phyloP scores from a whole-genome alignment of 1,139 yeast species.

The Yamadazyma taylorii region DNA sequence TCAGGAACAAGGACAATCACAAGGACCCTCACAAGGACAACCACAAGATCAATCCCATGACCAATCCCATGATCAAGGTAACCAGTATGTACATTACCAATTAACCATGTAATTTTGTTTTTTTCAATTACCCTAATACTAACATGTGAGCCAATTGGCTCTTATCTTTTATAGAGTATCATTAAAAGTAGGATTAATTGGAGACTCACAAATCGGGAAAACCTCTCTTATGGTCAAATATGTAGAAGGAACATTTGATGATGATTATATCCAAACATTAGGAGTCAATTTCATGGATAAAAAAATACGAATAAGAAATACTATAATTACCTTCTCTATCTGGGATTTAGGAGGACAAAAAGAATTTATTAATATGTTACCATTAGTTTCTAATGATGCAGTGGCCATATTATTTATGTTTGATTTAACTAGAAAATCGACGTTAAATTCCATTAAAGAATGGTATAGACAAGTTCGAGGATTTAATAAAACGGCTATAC shows the following conservation, averaged over 20 bases:
- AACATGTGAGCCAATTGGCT: too few relatives aligned
- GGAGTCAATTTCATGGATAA: constrained; percentile 97
- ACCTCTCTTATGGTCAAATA: constrained; percentile 96
- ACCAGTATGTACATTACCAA: constrained; percentile 33
- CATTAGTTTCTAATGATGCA: constrained; percentile 90
- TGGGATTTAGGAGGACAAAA: constrained; percentile 98
- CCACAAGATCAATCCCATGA: constrained; percentile 10
- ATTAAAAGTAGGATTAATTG: constrained; percentile 88
- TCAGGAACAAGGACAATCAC: too few relatives aligned
- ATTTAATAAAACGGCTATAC: constrained; percentile 87
- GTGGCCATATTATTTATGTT: constrained; percentile 92
- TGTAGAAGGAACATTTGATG: constrained; percentile 92
- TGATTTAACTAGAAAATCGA: constrained; percentile 85
- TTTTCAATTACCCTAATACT: constrained; percentile 4
- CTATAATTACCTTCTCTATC: constrained; percentile 86
- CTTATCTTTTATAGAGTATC: constrained; percentile 65
- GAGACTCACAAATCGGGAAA: constrained; percentile 98
- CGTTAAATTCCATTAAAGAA: constrained; percentile 83
- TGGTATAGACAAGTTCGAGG: constrained; percentile 96
- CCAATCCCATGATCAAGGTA: constrained; percentile 20
- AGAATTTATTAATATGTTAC: constrained; percentile 95
- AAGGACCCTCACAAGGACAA: constrained; percentile 17
- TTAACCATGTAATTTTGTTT: too few relatives aligned
- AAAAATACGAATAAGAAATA: constrained; percentile 79
- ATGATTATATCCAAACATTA: constrained; percentile 86